Conservation (phyloP, 1,284 basidiomycete genomes). For the Chalciporus sp. region DNA sequence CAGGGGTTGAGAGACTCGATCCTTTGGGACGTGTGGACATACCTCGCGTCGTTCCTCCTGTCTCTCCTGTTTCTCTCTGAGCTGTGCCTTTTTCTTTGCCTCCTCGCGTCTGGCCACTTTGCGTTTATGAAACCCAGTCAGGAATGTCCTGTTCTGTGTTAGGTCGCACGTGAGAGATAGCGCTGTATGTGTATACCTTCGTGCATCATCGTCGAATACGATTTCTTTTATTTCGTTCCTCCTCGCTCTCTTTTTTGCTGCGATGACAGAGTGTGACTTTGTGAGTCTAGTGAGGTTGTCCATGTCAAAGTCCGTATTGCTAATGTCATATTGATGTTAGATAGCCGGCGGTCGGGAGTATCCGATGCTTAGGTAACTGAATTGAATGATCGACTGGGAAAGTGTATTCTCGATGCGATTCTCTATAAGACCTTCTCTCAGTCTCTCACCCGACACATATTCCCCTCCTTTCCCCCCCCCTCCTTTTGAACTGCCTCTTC, state of each 20-base stretch:
- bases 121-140: constrained; percentile 87
- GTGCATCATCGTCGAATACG: constrained; percentile 75
- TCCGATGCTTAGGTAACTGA: constrained; percentile 32
- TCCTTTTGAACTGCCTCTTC: neutral
- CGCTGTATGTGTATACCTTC: constrained; percentile 48
- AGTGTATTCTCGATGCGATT: constrained; percentile 24
- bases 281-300: constrained; percentile 62
- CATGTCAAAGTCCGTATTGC: constrained; percentile 13
- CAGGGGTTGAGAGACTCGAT: constrained; percentile 18
- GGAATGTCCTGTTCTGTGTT: constrained; percentile 60
- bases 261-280: constrained; percentile 57
- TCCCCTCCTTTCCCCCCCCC: constrained; percentile 23
- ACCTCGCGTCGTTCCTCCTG: constrained; percentile 73
- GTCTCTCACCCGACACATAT: constrained; percentile 42
- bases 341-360: constrained; percentile 19
- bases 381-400: constrained; percentile 33
- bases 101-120: constrained; percentile 77
- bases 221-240: constrained; percentile 67
- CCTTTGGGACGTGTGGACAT: constrained; percentile 22
- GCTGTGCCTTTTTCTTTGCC: constrained; percentile 64
- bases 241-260: constrained; percentile 61
- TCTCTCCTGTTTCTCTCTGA: constrained; percentile 69
- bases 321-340: neutral
- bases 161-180: neutral
- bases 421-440: constrained; percentile 33